Evolutionary conservation across 2,329 filamentous ascomycete species (phyloP).

Genomic region (Escovopsis weberi): DNA sequence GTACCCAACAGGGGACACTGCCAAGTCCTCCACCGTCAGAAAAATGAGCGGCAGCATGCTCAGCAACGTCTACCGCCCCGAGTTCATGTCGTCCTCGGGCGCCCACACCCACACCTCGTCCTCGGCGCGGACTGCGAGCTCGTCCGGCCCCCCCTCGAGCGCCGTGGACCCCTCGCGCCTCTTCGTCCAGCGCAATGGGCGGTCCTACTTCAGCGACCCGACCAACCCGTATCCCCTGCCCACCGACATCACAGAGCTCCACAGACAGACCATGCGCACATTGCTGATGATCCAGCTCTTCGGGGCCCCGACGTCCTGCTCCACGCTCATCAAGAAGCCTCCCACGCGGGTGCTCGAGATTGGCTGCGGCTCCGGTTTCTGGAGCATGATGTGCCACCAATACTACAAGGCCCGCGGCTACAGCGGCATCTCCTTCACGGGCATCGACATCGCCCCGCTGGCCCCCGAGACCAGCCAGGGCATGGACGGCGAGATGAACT

Average conservation of each 20-base stretch:
- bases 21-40: slow-evolving; percentile 13
- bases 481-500: slow-evolving; percentile 55
- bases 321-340: slow-evolving; percentile 47
- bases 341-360: slow-evolving; percentile 72
- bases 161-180: slow-evolving; percentile 32
- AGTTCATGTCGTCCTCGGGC: slow-evolving; percentile 33
- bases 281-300: slow-evolving; percentile 70
- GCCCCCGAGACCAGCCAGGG: slow-evolving; percentile 29
- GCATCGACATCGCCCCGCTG: slow-evolving; percentile 65
- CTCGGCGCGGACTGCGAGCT: slow-evolving; percentile 31
- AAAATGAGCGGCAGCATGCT: slow-evolving; percentile 21
- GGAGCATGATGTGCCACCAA: slow-evolving; percentile 78
- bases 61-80: slow-evolving; percentile 24
- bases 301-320: slow-evolving; percentile 64
- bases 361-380: slow-evolving; percentile 77
- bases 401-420: slow-evolving; percentile 58
- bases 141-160: slow-evolving; percentile 14
- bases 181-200: slow-evolving; percentile 61
- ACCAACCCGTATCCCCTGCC: slow-evolving; percentile 70
- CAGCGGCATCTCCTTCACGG: slow-evolving; percentile 60
- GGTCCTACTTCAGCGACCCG: slow-evolving; percentile 66
- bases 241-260: slow-evolving; percentile 72
- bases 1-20: slow-evolving; percentile 17
- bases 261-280: slow-evolving; percentile 74
- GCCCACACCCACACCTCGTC: slow-evolving; percentile 26